phyloP scores from a whole-genome alignment of 148 eudicot species.

The Cornus kousa region DNA sequence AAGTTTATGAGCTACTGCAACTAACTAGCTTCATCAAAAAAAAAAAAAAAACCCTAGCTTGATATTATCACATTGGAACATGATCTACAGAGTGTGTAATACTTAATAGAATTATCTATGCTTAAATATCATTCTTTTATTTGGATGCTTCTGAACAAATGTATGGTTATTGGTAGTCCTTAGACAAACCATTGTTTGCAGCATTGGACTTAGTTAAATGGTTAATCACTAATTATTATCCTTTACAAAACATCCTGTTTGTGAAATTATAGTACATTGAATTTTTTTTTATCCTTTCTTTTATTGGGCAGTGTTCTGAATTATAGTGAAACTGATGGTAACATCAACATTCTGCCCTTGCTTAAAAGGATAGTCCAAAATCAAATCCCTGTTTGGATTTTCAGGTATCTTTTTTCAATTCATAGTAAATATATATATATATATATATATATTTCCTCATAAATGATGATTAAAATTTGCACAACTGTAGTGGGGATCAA shows the following conservation, averaged over 20 bases:
- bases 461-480: background rate
- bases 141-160: background rate
- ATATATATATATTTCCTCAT: background rate
- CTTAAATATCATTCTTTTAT: background rate
- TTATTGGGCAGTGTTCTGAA: constrained; percentile 49
- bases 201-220: background rate
- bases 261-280: background rate
- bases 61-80: too few species aligned
- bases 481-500: constrained; percentile 73
- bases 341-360: constrained; percentile 79
- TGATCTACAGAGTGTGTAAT: background rate
- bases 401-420: constrained; percentile 46
- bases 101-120: background rate
- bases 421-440: background rate
- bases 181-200: background rate
- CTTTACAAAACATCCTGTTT: background rate
- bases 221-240: background rate
- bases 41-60: too few species aligned
- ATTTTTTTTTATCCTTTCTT: constrained; percentile 1
- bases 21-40: too few species aligned
- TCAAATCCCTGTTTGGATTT: constrained; percentile 74
- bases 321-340: constrained; percentile 65
- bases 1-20: too few species aligned
- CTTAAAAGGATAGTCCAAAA: constrained; percentile 60
- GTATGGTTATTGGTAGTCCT: background rate